Evolutionary conservation across 805 yeast species (phyloP).

Genomic region (Metschnikowia proteae): DNA sequence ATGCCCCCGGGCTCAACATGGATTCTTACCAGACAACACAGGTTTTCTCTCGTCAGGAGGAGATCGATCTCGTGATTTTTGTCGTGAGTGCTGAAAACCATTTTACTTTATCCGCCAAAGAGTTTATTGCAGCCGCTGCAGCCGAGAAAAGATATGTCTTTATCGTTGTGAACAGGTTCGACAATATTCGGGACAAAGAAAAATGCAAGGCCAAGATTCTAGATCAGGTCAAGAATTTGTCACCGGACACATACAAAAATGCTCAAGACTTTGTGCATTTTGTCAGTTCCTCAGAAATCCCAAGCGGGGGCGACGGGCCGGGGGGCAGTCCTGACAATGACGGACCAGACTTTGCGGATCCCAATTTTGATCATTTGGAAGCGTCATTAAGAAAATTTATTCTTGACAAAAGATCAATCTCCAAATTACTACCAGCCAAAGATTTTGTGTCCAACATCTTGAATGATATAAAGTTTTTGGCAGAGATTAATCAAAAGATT

Average conservation of each 20-base stretch:
- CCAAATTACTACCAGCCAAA: slow-evolving; percentile 90
- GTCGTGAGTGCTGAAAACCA: slow-evolving; percentile 97
- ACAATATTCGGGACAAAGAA: slow-evolving; percentile 74
- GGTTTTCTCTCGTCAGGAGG: slow-evolving; percentile 93
- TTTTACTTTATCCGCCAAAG: slow-evolving; percentile 89
- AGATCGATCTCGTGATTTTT: slow-evolving; percentile 91
- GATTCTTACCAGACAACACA: slow-evolving; percentile 93
- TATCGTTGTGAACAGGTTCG: slow-evolving; percentile 91
- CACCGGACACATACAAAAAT: slow-evolving; percentile 89
- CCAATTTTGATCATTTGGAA: slow-evolving; percentile 80
- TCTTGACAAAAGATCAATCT: slow-evolving; percentile 80
- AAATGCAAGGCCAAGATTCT: slow-evolving; percentile 74
- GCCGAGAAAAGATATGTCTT: slow-evolving; percentile 88
- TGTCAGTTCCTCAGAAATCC: slow-evolving; percentile 60
- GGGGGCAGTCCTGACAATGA: slow-evolving; percentile 26
- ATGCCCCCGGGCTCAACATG: slow-evolving; percentile 95
- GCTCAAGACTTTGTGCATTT: slow-evolving; percentile 92
- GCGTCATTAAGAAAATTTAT: slow-evolving; percentile 81
- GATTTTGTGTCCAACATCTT: slow-evolving; percentile 73
- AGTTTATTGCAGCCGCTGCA: slow-evolving; percentile 86
- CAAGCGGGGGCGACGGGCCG: slow-evolving; percentile 34
- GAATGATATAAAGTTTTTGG: slow-evolving; percentile 57
- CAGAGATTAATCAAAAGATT: slow-evolving; percentile 58
- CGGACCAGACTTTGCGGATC: slow-evolving; percentile 37
- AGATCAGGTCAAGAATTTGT: slow-evolving; percentile 77